These are phyloP conservation scores for Trapa incisa DNA, from an alignment of 345 rosid genomes.

Conservation along the genomic window DNA sequence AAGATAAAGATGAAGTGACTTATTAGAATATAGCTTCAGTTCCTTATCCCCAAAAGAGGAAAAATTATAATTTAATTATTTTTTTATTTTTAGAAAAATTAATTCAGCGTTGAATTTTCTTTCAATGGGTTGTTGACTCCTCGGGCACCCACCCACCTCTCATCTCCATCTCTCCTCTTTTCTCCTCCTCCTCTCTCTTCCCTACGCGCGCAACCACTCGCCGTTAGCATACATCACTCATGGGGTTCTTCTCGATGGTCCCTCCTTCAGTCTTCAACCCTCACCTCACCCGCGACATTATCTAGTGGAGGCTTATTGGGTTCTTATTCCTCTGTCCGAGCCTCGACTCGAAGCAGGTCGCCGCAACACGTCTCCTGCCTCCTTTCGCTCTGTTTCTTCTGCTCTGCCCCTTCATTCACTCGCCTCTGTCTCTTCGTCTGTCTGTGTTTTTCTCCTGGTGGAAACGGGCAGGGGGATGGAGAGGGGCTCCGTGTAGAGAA, in stretches of 20 bases:
- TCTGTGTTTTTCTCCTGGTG: not conserved
- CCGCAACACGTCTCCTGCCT: constrained; percentile 1
- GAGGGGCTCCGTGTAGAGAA: not conserved
- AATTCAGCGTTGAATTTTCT: not conserved
- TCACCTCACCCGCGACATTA: constrained; percentile 1
- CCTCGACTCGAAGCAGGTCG: not conserved
- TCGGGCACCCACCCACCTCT: no score
- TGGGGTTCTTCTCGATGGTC: not conserved
- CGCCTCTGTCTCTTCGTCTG: not conserved
- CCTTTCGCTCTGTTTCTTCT: not conserved
- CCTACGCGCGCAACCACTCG: not conserved
- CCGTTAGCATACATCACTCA: constrained; percentile 8
- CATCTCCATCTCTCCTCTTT: no score
- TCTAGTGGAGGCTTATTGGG: constrained; percentile 1
- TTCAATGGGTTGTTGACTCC: not conserved
- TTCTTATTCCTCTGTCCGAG: not conserved
- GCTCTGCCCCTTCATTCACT: not conserved
- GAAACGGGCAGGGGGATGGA: not conserved
- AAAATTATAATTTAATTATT: not conserved
- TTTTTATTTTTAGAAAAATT: not conserved
- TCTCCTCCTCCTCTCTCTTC: no score
- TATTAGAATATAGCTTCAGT: constrained; percentile 3
- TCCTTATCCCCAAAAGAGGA: not conserved
- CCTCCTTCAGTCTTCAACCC: not conserved
- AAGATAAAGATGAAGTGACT: constrained; percentile 1